Evolutionary conservation across 2,329 filamentous ascomycete genomes (phyloP).

Genomic region (Claviceps quebecensis): DNA sequence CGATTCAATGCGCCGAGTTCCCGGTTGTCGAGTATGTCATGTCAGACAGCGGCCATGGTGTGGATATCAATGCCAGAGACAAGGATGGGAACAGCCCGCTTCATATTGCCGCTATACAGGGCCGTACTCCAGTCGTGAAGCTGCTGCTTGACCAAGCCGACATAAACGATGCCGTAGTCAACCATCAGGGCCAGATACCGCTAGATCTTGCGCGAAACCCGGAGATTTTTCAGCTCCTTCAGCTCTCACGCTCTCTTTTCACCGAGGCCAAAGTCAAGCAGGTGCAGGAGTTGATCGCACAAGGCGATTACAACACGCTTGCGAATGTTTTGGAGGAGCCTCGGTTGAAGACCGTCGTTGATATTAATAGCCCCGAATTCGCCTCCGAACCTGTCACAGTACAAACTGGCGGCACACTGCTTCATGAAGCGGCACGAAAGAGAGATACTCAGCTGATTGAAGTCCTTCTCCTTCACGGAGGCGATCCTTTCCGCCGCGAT

Average conservation of each 20-base stretch:
- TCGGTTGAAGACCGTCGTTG: conserved; percentile 70
- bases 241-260: conserved; percentile 79
- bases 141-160: conserved; percentile 68
- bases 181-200: conserved; percentile 71
- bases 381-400: conserved; percentile 65
- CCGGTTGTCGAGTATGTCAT: conserved; percentile 92
- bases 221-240: conserved; percentile 90
- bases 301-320: conserved; percentile 61
- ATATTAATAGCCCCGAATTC: conserved; percentile 85
- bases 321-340: conserved; percentile 73
- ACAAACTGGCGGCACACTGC: conserved; percentile 74
- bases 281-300: conserved; percentile 64
- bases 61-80: conserved; percentile 83
- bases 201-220: conserved; percentile 82
- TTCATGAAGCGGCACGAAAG: conserved; percentile 85
- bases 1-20: conserved; percentile 87
- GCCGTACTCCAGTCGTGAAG: conserved; percentile 65
- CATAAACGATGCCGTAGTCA: conserved; percentile 79
- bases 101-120: conserved; percentile 74
- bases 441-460: conserved; percentile 81
- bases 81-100: conserved; percentile 89
- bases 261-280: conserved; percentile 75
- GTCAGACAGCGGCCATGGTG: conserved; percentile 49
- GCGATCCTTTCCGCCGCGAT: conserved; percentile 89
- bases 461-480: conserved; percentile 79